phyloP scores from a whole-genome alignment of 139 green algal species.

The Chlamydomonas sphaeroides region DNA sequence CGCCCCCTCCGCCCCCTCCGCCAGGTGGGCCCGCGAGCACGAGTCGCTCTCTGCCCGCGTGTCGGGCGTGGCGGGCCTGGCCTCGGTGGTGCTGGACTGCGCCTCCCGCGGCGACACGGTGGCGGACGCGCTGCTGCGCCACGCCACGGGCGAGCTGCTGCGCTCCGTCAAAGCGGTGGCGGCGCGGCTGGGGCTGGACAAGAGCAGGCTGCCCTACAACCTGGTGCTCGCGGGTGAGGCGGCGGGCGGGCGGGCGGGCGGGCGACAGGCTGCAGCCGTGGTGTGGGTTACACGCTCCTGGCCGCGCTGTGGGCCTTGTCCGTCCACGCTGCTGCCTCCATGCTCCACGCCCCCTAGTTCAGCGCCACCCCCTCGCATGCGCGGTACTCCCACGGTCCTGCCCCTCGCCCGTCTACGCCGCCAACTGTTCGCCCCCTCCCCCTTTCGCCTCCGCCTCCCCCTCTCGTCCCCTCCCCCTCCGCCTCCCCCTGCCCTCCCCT shows the following conservation, averaged over 20 bases:
- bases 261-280: neutral
- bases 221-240: slow-evolving; percentile 26
- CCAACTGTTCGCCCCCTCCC: too few relatives aligned
- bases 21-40: slow-evolving; percentile 27
- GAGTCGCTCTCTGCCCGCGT: neutral
- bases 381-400: too few relatives aligned
- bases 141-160: slow-evolving; percentile 32
- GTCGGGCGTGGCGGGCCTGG: slow-evolving; percentile 11
- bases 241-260: neutral
- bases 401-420: too few relatives aligned
- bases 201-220: slow-evolving; percentile 14
- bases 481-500: too few relatives aligned
- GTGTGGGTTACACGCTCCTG: too few relatives aligned
- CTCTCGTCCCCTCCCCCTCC: too few relatives aligned
- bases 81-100: slow-evolving; percentile 31
- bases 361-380: too few relatives aligned
- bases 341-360: too few relatives aligned
- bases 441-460: too few relatives aligned
- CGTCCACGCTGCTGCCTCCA: too few relatives aligned
- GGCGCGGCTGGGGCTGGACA: slow-evolving; percentile 22
- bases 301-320: too few relatives aligned
- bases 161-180: slow-evolving; percentile 31
- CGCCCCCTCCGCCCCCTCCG: too few relatives aligned
- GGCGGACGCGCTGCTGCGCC: slow-evolving; percentile 25
- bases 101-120: slow-evolving; percentile 27